Evolutionary conservation across 2,329 filamentous ascomycete species (phyloP), one percentile per base, ranked within the genome.

Genomic region (Venturia effusa): DNA sequence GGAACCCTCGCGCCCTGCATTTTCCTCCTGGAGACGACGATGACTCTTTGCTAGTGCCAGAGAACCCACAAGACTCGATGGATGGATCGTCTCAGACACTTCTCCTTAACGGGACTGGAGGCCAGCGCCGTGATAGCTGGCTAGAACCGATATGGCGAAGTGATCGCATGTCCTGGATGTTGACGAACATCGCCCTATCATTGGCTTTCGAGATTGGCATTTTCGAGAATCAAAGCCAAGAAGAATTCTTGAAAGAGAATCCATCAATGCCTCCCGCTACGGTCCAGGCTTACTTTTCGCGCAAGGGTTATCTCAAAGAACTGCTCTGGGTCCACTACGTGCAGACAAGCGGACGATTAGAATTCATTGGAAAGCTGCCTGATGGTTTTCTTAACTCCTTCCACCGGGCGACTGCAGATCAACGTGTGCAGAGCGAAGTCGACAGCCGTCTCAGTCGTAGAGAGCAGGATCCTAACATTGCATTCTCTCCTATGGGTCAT

Each of bases 91-190:
- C 61, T 34, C 41, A 57, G 19, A 43, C 41, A n/a, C 45, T 40
- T 13, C 7, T 64, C 10, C 54, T 64, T 48, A 83, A 82, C 37
- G 84, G 85, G n/a, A 83, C 91, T 24, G 90, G 91, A 55, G 91
- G 90, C 11, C 88, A 89, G 48, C 55, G 63, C 10, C 40, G 37
- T 24, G 62, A 57, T 19, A 40, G 39, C 55, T 97, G 94, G 91
- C 84, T 97, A 4, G 94, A 99, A 74, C 94, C 94, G 2, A 93
- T 91, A 10, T 97, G 93, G 91, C 84, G 93, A 69, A 80, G 78
- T 66, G 93, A 97, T 71, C 88, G 92, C 63, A 96, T 97, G 90
- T 96, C 90, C 72, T 97, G 93, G 93, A 97, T 97, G 91, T 80
- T 97, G 17, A 82, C 97, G 37, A 95, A 91, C 71, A 95, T 92